Evolutionary conservation across 257 asterid genomes (phyloP).

Genomic region (Gardenia jasminoides): DNA sequence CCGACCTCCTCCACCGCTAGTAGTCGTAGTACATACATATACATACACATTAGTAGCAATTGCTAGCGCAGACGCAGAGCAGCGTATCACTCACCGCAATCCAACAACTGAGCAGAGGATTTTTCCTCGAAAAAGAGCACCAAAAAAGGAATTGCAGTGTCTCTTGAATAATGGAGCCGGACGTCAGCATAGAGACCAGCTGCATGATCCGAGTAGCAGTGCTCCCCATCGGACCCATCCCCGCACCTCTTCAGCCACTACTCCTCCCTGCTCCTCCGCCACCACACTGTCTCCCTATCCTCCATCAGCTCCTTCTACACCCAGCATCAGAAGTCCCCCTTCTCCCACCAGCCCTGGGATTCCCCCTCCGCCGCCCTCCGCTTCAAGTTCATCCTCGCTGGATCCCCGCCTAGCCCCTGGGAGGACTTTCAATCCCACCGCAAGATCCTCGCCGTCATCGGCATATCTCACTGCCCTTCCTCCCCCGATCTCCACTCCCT

Average conservation of each 20-base stretch:
- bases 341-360: conserved; percentile 87
- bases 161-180: conserved; percentile 83
- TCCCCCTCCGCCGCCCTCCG: conserved; percentile 82
- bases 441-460: conserved; percentile 81
- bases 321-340: conserved; percentile 96
- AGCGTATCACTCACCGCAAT: too few relatives aligned
- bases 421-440: conserved; percentile 94
- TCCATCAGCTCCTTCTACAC: conserved; percentile 97
- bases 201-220: conserved; percentile 96
- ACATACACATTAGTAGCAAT: too few relatives aligned
- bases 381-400: conserved; percentile 85
- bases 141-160: too few relatives aligned
- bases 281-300: conserved; percentile 74
- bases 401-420: conserved; percentile 96
- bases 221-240: conserved; percentile 69
- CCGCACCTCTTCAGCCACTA: conserved; percentile 75
- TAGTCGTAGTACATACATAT: too few relatives aligned
- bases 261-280: conserved; percentile 76
- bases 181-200: conserved; percentile 93
- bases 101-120: too few relatives aligned
- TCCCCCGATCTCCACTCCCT: conserved; percentile 80
- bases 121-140: too few relatives aligned
- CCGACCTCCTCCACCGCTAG: too few relatives aligned
- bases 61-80: too few relatives aligned
- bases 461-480: conserved; percentile 85